Evolutionary conservation across 2,329 filamentous ascomycete genomes (phyloP).

Genomic region (Dothiorella sarmentorum): DNA sequence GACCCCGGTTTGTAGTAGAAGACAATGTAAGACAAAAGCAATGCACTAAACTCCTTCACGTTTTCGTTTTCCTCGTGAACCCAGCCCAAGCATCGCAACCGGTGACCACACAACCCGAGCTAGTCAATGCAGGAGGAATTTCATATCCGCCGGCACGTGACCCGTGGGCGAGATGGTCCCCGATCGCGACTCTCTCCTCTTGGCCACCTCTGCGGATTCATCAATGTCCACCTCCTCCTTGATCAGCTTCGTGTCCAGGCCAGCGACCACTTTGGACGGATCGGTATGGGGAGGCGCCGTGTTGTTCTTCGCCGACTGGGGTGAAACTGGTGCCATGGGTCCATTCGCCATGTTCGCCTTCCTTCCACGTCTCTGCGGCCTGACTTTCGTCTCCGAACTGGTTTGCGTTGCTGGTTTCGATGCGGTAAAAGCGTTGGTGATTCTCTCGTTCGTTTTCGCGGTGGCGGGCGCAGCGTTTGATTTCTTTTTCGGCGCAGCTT

Average conservation of each 20-base stretch:
- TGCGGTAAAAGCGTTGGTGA: slow-evolving; percentile 10
- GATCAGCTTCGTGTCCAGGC: background rate
- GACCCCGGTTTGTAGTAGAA: background rate
- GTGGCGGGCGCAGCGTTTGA: slow-evolving; percentile 15
- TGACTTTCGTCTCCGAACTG: background rate
- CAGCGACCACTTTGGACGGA: background rate
- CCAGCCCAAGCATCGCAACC: background rate
- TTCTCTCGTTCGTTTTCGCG: slow-evolving; percentile 29
- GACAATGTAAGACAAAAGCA: background rate
- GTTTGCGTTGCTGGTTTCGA: slow-evolving; percentile 22
- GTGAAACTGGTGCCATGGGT: slow-evolving; percentile 29
- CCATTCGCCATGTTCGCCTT: slow-evolving; percentile 19
- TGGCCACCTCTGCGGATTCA: background rate
- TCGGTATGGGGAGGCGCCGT: slow-evolving; percentile 22
- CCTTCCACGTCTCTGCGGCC: background rate
- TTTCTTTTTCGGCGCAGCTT: slow-evolving; percentile 31
- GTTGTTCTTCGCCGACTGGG: slow-evolving; percentile 33
- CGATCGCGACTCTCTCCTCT: background rate
- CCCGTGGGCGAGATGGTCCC: slow-evolving; percentile 8
- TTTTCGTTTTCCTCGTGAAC: slow-evolving; percentile 10
- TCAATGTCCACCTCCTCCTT: background rate
- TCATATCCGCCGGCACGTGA: background rate
- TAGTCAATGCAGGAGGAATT: background rate
- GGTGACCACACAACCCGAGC: background rate
- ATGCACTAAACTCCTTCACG: slow-evolving; percentile 4